Evolutionary conservation across 2,329 filamentous ascomycete species (phyloP).

Genomic region (Trichoderma arundinaceum): DNA sequence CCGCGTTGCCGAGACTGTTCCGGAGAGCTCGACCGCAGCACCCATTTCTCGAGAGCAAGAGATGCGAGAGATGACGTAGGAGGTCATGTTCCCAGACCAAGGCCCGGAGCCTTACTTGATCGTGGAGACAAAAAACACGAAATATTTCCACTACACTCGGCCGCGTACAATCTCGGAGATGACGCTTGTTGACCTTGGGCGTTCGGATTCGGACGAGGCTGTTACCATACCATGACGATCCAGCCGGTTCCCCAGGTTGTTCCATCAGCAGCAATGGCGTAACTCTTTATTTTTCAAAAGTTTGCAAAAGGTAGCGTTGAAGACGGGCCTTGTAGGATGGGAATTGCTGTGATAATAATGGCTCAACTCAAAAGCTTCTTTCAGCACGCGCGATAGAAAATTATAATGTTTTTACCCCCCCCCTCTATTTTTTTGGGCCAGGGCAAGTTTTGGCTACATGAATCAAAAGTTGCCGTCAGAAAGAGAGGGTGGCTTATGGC

Average conservation of each 20-base stretch:
- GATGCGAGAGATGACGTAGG: conserved; percentile 55
- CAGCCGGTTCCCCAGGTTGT: background rate
- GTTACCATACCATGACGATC: background rate
- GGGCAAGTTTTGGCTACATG: too few relatives aligned
- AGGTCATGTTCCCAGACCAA: conserved; percentile 46
- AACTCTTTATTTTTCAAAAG: background rate
- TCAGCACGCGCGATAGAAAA: conserved; percentile 4
- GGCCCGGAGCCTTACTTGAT: conserved; percentile 44
- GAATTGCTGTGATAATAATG: background rate
- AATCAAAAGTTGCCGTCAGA: too few relatives aligned
- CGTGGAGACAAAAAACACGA: conserved; percentile 41
- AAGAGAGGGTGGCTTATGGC: too few relatives aligned
- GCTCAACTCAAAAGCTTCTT: background rate
- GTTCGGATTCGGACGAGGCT: background rate
- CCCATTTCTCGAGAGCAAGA: conserved; percentile 48
- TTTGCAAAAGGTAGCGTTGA: background rate
- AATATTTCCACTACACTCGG: conserved; percentile 30
- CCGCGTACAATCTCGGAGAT: conserved; percentile 31
- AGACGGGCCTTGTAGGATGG: background rate
- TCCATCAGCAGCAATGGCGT: background rate
- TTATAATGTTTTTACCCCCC: too few relatives aligned
- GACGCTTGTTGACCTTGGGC: conserved; percentile 20
- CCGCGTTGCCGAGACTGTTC: conserved; percentile 37
- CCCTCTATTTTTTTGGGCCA: too few relatives aligned
- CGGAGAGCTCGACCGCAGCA: conserved; percentile 26